phyloP scores from a whole-genome alignment of 352 stramenopile species.

The Phytophthora lateralis region DNA sequence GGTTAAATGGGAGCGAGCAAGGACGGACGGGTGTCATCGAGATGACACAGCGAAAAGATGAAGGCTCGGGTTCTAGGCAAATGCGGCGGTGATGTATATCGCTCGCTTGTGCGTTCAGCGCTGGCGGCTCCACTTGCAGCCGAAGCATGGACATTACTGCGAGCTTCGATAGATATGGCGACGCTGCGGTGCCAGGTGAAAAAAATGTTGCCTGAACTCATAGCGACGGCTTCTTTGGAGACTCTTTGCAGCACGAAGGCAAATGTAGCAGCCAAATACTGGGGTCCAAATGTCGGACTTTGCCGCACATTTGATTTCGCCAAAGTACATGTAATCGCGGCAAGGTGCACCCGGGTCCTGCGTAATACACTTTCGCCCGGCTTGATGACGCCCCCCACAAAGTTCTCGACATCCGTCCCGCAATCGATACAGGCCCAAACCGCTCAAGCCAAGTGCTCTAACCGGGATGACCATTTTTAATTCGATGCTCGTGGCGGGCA shows the following conservation, averaged over 20 bases:
- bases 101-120: too few relatives aligned
- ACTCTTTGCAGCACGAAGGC: background rate
- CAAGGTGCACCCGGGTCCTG: background rate
- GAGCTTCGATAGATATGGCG: background rate
- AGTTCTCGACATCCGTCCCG: conserved; percentile 6
- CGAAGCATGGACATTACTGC: too few relatives aligned
- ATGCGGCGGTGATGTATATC: too few relatives aligned
- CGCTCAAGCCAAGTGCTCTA: too few relatives aligned
- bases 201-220: background rate
- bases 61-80: too few relatives aligned
- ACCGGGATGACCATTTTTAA: too few relatives aligned
- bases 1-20: background rate
- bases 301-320: conserved; percentile 6
- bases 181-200: background rate
- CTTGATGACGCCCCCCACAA: conserved; percentile 21
- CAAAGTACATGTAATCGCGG: background rate
- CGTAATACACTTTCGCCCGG: conserved; percentile 8
- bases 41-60: too few relatives aligned
- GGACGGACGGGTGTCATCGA: background rate
- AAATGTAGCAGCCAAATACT: background rate
- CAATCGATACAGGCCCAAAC: conserved; percentile 6
- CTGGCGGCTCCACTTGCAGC: too few relatives aligned
- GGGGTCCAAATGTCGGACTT: too few relatives aligned
- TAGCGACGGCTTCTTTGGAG: background rate
- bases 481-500: too few relatives aligned